Conservation (phyloP, 2,329 filamentous ascomycete genomes). For the Colletotrichum orbiculare region DNA sequence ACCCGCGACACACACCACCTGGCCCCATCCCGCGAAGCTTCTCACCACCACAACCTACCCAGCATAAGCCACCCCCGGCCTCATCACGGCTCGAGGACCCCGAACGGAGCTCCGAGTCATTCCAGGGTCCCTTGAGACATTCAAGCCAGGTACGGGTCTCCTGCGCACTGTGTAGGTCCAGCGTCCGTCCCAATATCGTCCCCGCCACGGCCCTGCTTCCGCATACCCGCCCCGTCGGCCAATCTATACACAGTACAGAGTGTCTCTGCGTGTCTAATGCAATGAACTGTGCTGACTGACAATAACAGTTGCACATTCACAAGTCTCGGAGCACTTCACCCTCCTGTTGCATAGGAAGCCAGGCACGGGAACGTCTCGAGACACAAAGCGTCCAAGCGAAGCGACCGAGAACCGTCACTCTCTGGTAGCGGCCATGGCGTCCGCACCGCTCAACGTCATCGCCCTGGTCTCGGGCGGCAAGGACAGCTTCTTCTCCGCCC, state of each 20-base stretch:
- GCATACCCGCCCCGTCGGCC: no score
- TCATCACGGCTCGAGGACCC: conserved; percentile 1
- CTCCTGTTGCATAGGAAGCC: no score
- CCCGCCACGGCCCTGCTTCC: no score
- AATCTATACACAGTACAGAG: no score
- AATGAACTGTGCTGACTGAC: no score
- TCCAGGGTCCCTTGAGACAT: conserved; percentile 21
- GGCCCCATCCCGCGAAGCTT: not conserved
- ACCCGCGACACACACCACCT: not conserved
- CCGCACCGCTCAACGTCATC: conserved; percentile 77
- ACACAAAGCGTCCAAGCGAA: not conserved
- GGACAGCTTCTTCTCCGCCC: conserved; percentile 92
- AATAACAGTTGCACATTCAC: no score
- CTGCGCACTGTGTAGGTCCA: no score
- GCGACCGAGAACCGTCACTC: not conserved
- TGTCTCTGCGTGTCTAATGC: no score
- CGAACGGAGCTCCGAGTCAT: conserved; percentile 25
- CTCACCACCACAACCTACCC: not conserved
- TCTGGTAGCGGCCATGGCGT: conserved; percentile 48
- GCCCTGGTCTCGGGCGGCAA: conserved; percentile 96
- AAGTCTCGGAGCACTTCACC: no score
- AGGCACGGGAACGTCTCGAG: not conserved
- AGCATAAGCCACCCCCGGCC: conserved; percentile 6
- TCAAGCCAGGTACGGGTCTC: conserved; percentile 18
- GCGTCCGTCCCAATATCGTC: no score